Evolutionary conservation across 331 rosid species (phyloP).

Genomic region (Ulmus americana): DNA sequence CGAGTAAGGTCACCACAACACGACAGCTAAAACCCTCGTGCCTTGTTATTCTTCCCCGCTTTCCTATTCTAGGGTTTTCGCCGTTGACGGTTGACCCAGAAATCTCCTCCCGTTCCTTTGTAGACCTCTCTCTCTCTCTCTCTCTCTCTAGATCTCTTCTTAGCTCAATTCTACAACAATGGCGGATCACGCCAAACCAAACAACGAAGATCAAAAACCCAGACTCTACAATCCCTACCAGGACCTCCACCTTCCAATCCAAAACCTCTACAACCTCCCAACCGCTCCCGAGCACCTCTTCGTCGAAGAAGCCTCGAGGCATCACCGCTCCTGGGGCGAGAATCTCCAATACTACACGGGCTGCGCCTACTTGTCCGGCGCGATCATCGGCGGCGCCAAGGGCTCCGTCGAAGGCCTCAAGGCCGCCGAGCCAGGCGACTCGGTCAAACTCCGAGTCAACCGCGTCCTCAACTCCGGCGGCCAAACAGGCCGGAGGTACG

Average conservation of each 20-base stretch:
- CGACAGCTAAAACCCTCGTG: constrained; percentile 10
- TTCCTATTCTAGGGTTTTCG: constrained; percentile 13
- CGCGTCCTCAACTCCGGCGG: constrained; percentile 65
- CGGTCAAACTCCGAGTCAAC: constrained; percentile 54
- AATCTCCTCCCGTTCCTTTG: not conserved
- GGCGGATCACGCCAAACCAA: constrained; percentile 40
- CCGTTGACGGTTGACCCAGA: not conserved
- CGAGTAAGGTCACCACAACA: not conserved
- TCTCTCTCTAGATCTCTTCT: not conserved
- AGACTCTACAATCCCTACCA: constrained; percentile 58
- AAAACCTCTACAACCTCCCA: constrained; percentile 58
- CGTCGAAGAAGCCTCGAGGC: constrained; percentile 43
- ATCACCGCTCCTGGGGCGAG: constrained; percentile 63
- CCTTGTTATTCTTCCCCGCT: not conserved
- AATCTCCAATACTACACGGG: constrained; percentile 66
- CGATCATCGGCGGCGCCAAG: constrained; percentile 38
- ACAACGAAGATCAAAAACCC: constrained; percentile 19
- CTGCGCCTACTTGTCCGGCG: constrained; percentile 51
- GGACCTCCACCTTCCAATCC: constrained; percentile 52
- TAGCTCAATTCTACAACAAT: constrained; percentile 12
- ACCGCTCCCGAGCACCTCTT: constrained; percentile 57
- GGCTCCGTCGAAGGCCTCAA: constrained; percentile 45
- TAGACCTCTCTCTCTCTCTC: not conserved
- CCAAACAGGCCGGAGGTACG: constrained; percentile 44
- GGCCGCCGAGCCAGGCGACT: constrained; percentile 48